Base-by-base conservation (phyloP, 2,329 filamentous ascomycete genomes). In the Alternaria atra region DNA sequence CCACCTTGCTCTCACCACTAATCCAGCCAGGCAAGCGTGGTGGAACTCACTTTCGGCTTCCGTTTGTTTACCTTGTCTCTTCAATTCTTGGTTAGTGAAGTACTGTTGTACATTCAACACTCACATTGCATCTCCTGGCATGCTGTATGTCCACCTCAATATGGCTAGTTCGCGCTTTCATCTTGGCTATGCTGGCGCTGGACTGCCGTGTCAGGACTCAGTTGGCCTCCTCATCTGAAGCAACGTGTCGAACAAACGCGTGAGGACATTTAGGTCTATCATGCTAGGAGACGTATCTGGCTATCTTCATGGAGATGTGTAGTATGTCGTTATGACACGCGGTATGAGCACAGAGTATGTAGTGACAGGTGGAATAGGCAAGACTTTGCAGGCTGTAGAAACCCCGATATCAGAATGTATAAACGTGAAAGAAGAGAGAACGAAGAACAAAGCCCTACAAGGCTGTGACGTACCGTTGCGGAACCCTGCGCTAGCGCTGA, bases 401-500 rank as follows among this genome's bases (percentile, higher is more conserved):
- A 9, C 12, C 2, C 20, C 20, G 20, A 20, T 20, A 20, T 20
- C 20, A 20, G 7, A 39, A 20, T 13, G 17, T 10, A 40, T 10
- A 7, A 7, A 6, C 4, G 6, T 12, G 43, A 13, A 30, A 17
- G 25, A 10, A 20, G n/a, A 30, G 43, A 30, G 34, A 27, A 13
- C 20, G 35, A 52, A 20, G 34, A 30, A 39, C 25, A 50, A 37
- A 35, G 34, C 15, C 46, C 5, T 17, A 17, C 20, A 25, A 17
- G 13, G 27, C 25, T 43, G 48, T 48, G 30, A 48, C 34, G 56
- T 42, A 53, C 32, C 32, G 32, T 40, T n/a, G 54, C 12, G 32
- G 52, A 46, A 42, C 52, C 57, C 39, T 53, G 42, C 66, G 57
- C 52, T 61, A 65, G 66, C 48, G 52, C 52, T 60, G 52, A 51